These are phyloP conservation scores for Boletus sp. DNA, from an alignment of 1,284 basidiomycete species.

Conservation along the genomic window DNA sequence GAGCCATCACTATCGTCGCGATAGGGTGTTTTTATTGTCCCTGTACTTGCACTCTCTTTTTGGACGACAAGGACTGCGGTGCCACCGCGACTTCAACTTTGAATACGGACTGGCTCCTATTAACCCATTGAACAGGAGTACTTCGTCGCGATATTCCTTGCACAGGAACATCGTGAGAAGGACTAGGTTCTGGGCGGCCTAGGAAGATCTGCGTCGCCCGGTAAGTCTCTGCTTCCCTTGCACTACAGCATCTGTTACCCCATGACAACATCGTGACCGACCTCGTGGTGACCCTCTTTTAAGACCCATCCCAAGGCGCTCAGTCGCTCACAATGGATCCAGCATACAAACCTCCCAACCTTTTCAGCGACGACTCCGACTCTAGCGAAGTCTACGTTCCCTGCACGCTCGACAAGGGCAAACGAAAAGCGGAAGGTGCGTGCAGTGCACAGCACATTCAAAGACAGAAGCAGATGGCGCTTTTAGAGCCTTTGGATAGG, in stretches of 20 bases:
- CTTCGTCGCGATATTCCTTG: background rate
- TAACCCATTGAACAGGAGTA: background rate
- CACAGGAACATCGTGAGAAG: conserved; percentile 7
- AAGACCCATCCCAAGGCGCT: background rate
- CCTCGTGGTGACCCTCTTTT: conserved; percentile 3
- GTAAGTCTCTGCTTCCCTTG: conserved; percentile 1
- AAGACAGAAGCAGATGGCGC: background rate
- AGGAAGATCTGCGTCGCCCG: conserved; percentile 2
- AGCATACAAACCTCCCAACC: conserved; percentile 12
- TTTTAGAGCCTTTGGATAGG: conserved; percentile 13
- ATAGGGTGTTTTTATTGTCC: too few species aligned
- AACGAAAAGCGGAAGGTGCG: conserved; percentile 22
- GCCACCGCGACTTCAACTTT: too few species aligned
- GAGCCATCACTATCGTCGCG: too few species aligned
- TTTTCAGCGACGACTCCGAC: conserved; percentile 10
- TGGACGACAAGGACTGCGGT: too few species aligned
- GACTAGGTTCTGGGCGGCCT: background rate
- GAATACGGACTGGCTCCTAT: too few species aligned
- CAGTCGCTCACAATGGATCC: conserved; percentile 1
- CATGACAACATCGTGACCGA: background rate
- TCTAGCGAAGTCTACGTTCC: background rate
- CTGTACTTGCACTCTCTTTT: too few species aligned
- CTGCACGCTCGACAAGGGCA: conserved; percentile 21
- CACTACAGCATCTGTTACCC: background rate
- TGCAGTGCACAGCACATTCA: background rate